A percentile compares a stretch with the other conserved stretches of the same genome.
These are phyloP conservation scores for Fennellomyces sp. DNA, from an alignment of 371 early-diverging fungal species.

Conservation along the genomic window DNA sequence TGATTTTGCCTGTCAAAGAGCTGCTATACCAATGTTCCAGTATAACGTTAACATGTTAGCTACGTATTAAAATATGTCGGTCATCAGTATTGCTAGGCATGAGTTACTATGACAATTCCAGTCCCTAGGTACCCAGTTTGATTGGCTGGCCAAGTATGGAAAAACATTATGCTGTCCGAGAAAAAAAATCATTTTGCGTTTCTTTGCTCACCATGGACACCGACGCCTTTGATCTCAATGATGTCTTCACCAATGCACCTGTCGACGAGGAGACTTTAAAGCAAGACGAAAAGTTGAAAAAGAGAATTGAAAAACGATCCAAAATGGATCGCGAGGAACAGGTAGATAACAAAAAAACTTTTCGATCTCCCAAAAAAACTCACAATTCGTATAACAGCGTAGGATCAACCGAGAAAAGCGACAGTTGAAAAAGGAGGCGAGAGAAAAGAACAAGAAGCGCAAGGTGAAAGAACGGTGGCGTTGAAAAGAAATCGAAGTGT, in stretches of 20 bases:
- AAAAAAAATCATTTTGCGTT: neutral
- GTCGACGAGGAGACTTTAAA: neutral
- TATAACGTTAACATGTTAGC: too few relatives aligned
- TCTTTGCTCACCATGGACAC: too few relatives aligned
- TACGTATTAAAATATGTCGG: too few relatives aligned
- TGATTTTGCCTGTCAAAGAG: too few relatives aligned
- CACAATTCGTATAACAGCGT: slow-evolving; percentile 18
- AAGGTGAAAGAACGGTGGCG: slow-evolving; percentile 49
- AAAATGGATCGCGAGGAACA: slow-evolving; percentile 5
- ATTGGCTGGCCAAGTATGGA: too few relatives aligned
- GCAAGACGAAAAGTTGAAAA: slow-evolving; percentile 1
- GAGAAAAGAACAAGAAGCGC: slow-evolving; percentile 47
- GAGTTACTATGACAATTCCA: too few relatives aligned
- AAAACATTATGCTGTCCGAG: too few relatives aligned
- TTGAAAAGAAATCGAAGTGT: too few relatives aligned
- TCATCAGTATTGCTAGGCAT: too few relatives aligned
- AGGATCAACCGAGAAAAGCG: slow-evolving; percentile 44
- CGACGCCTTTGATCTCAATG: slow-evolving; percentile 7
- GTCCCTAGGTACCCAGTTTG: too few relatives aligned
- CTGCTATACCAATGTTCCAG: too few relatives aligned
- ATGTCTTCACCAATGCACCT: slow-evolving; percentile 1
- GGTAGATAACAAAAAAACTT: neutral
- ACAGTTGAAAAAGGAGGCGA: slow-evolving; percentile 46
- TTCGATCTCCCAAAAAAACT: neutral
- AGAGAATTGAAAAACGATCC: slow-evolving; percentile 6